Evolutionary conservation across 2,329 filamentous ascomycete genomes (phyloP), one percentile per base, ranked within the genome.

Genomic region (Neofusicoccum sp.): DNA sequence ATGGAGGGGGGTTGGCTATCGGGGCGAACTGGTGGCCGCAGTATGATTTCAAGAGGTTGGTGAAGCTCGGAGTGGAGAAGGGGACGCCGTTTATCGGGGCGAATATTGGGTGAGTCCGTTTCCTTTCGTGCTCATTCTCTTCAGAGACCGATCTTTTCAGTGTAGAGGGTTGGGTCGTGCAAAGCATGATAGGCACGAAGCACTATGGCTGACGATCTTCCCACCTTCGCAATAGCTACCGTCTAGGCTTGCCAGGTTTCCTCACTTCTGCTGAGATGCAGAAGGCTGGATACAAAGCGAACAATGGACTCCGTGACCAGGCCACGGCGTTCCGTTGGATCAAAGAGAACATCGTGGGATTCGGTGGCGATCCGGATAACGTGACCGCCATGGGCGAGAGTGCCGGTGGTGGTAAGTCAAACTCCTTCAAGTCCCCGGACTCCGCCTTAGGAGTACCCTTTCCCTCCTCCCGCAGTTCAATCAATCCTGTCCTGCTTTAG

Each of bases 21-120:
- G 84, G 83, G 2, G 81, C 81, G 3, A 82, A 79, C 45, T 83
- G 78, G 47, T 85, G 81, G 76, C 83, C 83, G 0, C 81, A 85
- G 41, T 84, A 82, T 66, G 79, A 85, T 64, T 71, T 79, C 22
- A 71, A 71, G 4, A 70, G 77, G 1, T 65, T 86, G 4, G 81
- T 84, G 3, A 76, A 77, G 64, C 66, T 82, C 4, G 81, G 81
- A 0, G 70, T 71, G 0, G 76, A 79, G 12, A 75, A 76, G 16
- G 78, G 75, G 0, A 73, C 77, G 33, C 83, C 83, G 0, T 74
- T 84, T 3, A 78, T 86, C 50, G 75, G 73, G 0, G 69, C 79
- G 8, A 75, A 72, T 2, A 73, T 79, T 62, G 77, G 77, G 71
- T 86, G 85, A 69, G 82, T 81, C n/a, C 16, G 5, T 22, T 41